phyloP scores from a whole-genome alignment of 306 rosid genomes.

The Cucumis hystrix region DNA sequence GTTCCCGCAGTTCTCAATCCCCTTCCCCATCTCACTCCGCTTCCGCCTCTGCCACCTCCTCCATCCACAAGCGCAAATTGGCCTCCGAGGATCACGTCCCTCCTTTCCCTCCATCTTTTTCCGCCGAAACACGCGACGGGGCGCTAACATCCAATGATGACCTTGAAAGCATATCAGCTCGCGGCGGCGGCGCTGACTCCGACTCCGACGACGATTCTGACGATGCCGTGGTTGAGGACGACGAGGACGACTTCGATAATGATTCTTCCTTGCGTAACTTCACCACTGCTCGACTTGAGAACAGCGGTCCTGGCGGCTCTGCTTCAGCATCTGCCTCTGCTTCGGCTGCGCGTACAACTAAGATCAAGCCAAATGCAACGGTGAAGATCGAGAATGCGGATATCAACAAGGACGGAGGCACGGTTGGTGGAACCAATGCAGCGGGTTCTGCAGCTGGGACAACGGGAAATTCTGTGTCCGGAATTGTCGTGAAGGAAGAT shows the following conservation, averaged over 20 bases:
- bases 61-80: constrained; percentile 80
- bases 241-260: constrained; percentile 69
- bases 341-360: constrained; percentile 33
- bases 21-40: constrained; percentile 95
- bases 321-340: constrained; percentile 22
- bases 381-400: constrained; percentile 64
- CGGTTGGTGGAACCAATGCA: constrained; percentile 16
- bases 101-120: constrained; percentile 84
- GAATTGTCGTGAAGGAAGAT: constrained; percentile 77
- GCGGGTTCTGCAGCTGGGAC: constrained; percentile 15
- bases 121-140: constrained; percentile 91
- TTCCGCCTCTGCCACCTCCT: constrained; percentile 86
- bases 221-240: constrained; percentile 36
- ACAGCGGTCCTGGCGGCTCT: constrained; percentile 16
- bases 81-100: constrained; percentile 78
- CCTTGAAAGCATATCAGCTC: constrained; percentile 90
- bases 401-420: constrained; percentile 33
- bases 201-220: constrained; percentile 51
- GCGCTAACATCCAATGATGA: constrained; percentile 85
- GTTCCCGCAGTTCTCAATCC: constrained; percentile 82
- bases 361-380: constrained; percentile 42
- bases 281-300: constrained; percentile 68
- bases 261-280: constrained; percentile 83
- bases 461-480: constrained; percentile 26
- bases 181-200: constrained; percentile 60